Percentiles rank a stretch among this genome's conserved stretches.
Conservation (phyloP, 225 moss, liverwort and hornwort species). For the Thuidium tamariscinum region DNA sequence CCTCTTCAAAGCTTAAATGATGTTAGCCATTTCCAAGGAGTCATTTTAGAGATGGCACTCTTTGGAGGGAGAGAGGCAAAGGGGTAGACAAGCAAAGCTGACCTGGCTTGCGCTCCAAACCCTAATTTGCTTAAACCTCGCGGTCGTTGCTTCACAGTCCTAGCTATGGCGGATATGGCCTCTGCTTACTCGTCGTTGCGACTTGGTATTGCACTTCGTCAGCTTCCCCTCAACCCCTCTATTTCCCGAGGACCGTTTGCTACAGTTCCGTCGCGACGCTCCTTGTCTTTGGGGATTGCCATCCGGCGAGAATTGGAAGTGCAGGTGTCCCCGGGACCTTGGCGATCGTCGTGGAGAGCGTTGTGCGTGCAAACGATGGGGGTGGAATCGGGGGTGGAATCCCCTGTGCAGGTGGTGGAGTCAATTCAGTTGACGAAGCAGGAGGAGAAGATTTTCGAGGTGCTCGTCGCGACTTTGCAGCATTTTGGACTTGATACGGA, state of each 20-base stretch:
- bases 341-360: neutral
- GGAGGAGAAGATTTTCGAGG: slow-evolving; percentile 60
- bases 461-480: slow-evolving; percentile 48
- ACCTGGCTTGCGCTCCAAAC: neutral
- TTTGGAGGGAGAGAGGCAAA: neutral
- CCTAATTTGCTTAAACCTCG: neutral
- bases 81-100: neutral
- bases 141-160: neutral
- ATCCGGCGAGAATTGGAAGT: neutral
- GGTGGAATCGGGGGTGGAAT: slow-evolving; percentile 4
- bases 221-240: neutral
- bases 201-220: neutral
- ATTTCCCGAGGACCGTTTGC: neutral
- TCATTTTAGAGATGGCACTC: neutral
- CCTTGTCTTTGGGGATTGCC: neutral
- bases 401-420: slow-evolving; percentile 20
- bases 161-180: neutral
- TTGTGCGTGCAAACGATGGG: neutral
- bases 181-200: neutral
- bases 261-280: neutral
- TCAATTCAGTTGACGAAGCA: slow-evolving; percentile 46
- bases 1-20: neutral
- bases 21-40: too few species aligned
- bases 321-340: neutral
- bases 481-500: slow-evolving; percentile 66